Evolutionary conservation across 345 rosid species (phyloP), one percentile per base, ranked within the genome.

Genomic region (Durio zibethinus): DNA sequence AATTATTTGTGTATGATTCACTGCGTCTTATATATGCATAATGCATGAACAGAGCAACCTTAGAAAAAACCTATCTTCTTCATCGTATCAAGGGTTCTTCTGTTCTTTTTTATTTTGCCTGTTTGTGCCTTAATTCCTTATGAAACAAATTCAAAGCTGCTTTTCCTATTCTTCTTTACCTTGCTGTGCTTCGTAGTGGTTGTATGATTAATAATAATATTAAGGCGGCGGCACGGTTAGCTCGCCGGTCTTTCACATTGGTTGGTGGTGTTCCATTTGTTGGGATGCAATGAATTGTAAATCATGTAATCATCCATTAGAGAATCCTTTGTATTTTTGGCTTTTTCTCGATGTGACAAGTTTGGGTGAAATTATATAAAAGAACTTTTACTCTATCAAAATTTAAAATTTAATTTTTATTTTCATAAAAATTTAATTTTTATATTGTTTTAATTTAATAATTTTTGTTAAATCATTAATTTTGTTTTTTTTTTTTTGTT

Each of bases 11-110:
- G 81, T 73, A 74, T 54, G 60, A 67, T 70, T 66, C 29, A 23
- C 69, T 54, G 68, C 50, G 54, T 25, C 72, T 77, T 25, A 25
- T 25, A 35, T 18, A 11, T 69, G 54, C 54, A 69, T 69, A 74
- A 56, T 79, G 83, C 81, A 61, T 74, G 72, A 79, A 79, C 73
- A 43, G 72, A 79, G 77, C 73, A 43, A 31, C 56, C 67, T 27
- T 50, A 76, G 38, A 3, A 40, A 40, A 64, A 74, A 40, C 8
- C 38, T 54, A 10, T 45, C n/a, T 72, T 45, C 15, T 52, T 15
- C 48, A 48, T 57, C 45, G 11, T 36, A 29, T 74, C 45, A 76
- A 80, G 79, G 74, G 75, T 76, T 48, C 50, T 40, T 47, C 53
- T 23, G 16, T 31, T 11, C 7, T 14, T 74, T n/a, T 6, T 53